A percentile compares a stretch with the other conserved stretches of the same genome.
phyloP scores from a whole-genome alignment of 2,329 filamentous ascomycete species.

The Tricladium varicosporioides region DNA sequence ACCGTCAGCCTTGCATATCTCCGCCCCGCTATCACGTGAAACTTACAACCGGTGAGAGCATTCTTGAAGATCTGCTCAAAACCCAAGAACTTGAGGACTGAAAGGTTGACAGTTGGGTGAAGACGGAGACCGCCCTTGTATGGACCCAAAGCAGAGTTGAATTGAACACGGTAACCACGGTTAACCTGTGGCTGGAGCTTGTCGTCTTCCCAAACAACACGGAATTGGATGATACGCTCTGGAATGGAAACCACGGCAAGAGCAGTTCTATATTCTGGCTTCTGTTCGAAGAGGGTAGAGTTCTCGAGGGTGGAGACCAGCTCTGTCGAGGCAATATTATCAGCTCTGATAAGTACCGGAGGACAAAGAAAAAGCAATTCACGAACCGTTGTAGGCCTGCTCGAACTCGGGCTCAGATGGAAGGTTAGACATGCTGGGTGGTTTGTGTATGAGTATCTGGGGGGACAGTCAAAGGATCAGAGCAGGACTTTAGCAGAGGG shows the following conservation, averaged over 20 bases:
- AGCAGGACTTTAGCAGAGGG: not conserved
- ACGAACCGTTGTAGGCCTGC: slow-evolving; percentile 92
- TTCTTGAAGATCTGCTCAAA: slow-evolving; percentile 99
- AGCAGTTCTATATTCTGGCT: slow-evolving; percentile 91
- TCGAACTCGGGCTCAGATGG: slow-evolving; percentile 93
- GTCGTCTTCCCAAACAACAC: slow-evolving; percentile 96
- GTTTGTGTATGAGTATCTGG: not conserved
- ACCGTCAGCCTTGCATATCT: slow-evolving; percentile 9
- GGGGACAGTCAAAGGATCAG: not conserved
- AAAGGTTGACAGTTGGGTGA: slow-evolving; percentile 83
- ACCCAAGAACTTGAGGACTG: slow-evolving; percentile 91
- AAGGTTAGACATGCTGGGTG: slow-evolving; percentile 70
- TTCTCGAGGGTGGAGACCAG: slow-evolving; percentile 92
- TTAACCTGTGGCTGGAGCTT: slow-evolving; percentile 86
- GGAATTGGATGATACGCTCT: slow-evolving; percentile 96
- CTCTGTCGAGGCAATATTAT: slow-evolving; percentile 53
- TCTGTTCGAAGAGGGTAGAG: slow-evolving; percentile 87
- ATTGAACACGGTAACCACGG: slow-evolving; percentile 94
- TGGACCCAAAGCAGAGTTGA: slow-evolving; percentile 95
- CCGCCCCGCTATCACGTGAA: slow-evolving; percentile 7
- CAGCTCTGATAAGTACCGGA: not conserved
- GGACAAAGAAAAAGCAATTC: slow-evolving; percentile 5
- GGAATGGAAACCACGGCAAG: slow-evolving; percentile 85
- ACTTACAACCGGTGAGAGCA: slow-evolving; percentile 88
- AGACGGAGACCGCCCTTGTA: slow-evolving; percentile 98